Percentiles rank a stretch among this genome's conserved stretches.
Evolutionary conservation across 352 stramenopile species (phyloP).

Genomic region (Phytophthora boehmeriae): DNA sequence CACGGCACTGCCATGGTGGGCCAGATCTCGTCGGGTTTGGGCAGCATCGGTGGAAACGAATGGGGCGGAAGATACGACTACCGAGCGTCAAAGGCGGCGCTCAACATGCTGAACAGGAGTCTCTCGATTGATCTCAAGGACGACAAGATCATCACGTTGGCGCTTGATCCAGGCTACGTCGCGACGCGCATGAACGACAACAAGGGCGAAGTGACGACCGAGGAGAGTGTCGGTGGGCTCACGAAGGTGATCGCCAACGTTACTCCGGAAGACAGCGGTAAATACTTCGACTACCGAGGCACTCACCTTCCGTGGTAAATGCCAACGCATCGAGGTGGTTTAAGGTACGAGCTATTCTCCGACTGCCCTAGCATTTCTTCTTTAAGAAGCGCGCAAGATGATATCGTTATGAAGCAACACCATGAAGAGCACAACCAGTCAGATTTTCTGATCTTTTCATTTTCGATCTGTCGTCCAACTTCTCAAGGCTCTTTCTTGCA

Average conservation of each 20-base stretch:
- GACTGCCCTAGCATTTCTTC: too few species aligned
- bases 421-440: background rate
- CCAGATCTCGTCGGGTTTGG: slow-evolving; percentile 54
- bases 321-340: too few species aligned
- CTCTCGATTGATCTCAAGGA: slow-evolving; percentile 53
- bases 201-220: slow-evolving; percentile 32
- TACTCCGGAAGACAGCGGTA: slow-evolving; percentile 46
- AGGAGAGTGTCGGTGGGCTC: slow-evolving; percentile 46
- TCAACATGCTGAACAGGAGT: slow-evolving; percentile 72
- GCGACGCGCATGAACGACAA: slow-evolving; percentile 53
- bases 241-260: slow-evolving; percentile 43
- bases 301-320: slow-evolving; percentile 46
- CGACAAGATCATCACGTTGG: slow-evolving; percentile 46
- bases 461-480: slow-evolving; percentile 2
- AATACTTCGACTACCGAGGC: slow-evolving; percentile 50
- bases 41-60: slow-evolving; percentile 47
- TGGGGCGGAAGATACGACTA: slow-evolving; percentile 57
- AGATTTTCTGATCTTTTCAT: slow-evolving; percentile 3
- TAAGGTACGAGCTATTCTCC: too few species aligned
- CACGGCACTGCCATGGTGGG: slow-evolving; percentile 40
- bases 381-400: too few species aligned
- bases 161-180: slow-evolving; percentile 64
- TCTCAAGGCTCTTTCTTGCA: background rate
- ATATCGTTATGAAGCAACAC: too few species aligned
- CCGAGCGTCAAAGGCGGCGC: slow-evolving; percentile 68